Evolutionary conservation across 352 stramenopile genomes (phyloP), one percentile per base, ranked within the genome.

Genomic region (Phytophthora hibernalis): DNA sequence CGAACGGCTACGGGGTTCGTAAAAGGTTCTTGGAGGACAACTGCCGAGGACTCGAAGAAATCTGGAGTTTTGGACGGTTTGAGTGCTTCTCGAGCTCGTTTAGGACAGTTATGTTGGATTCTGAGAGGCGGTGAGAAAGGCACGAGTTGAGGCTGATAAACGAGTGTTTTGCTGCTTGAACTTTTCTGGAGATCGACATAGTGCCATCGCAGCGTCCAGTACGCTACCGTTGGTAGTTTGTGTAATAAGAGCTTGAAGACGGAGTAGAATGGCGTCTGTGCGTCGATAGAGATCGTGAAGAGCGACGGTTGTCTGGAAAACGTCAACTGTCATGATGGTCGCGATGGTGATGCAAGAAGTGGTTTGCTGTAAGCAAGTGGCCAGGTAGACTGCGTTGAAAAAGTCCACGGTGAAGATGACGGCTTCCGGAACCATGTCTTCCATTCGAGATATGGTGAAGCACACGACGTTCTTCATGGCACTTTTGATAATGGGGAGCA

Each of bases 361-460:
- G 2, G 49, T 26, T n/a, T 45, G 56, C 57, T 67, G 65, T 45
- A 72, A 61, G n/a, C 45, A 44, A 1, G 51, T 57, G 3, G 65
- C 58, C 24, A 72, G 5, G 52, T 67, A 68, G 35, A 68, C 22
- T 45, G 58, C 52, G 58, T 68, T 68, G 65, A 72, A 72, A 35
- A 68, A 61, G 10, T 64, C 51, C 12, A 68, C 51, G 5, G 55
- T 57, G 21, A 71, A 67, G 40, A 72, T 68, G 3, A 61, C 65
- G 11, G 47, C 33, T 5, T 56, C 37, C 1, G 58, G 65, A 0
- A 65, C 51, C 22, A 61, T 22, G 30, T 73, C 65, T 42, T 68
- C 53, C 22, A 73, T 49, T 22, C 65, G 52, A 0, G 53, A 37
- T 3, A 57, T 56, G 9, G 33, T 63, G 3, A 57, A 26, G 12